Conservation (phyloP, 2,329 filamentous ascomycete species). For the Colletotrichum sojae region DNA sequence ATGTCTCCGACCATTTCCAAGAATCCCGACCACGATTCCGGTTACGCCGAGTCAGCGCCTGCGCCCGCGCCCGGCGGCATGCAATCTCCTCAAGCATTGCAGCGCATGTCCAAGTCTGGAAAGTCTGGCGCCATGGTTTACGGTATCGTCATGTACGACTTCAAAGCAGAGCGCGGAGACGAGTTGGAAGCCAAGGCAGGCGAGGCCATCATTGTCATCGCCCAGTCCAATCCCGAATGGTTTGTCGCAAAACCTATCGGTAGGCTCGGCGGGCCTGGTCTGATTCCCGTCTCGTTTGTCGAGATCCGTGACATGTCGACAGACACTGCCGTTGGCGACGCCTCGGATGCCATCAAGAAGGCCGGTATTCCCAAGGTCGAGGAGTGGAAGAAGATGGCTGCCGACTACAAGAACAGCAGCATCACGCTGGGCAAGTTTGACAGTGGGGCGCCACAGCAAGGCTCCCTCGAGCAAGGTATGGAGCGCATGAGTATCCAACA, state of each 20-base stretch:
- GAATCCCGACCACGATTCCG: conserved; percentile 88
- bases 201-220: conserved; percentile 98
- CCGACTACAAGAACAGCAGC: conserved; percentile 99
- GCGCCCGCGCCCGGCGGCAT: conserved; percentile 41
- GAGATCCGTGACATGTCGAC: conserved; percentile 96
- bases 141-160: conserved; percentile 97
- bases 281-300: conserved; percentile 97
- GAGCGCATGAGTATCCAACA: conserved; percentile 84
- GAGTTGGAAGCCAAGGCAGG: conserved; percentile 95
- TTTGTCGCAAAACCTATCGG: conserved; percentile 99
- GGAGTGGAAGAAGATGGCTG: conserved; percentile 99
- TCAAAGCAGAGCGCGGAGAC: conserved; percentile 94
- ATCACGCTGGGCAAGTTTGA: conserved; percentile 96
- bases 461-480: conserved; percentile 77
- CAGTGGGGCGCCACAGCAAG: conserved; percentile 57
- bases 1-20: conserved; percentile 59
- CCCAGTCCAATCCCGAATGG: conserved; percentile 98
- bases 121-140: conserved; percentile 89
- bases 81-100: conserved; percentile 42
- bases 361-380: conserved; percentile 96
- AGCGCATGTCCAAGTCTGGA: conserved; percentile 64
- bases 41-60: conserved; percentile 77
- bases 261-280: conserved; percentile 90
- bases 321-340: conserved; percentile 84
- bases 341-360: conserved; percentile 85